Conservation (phyloP, 495 filamentous ascomycete species). For the Xylaria castorea region DNA sequence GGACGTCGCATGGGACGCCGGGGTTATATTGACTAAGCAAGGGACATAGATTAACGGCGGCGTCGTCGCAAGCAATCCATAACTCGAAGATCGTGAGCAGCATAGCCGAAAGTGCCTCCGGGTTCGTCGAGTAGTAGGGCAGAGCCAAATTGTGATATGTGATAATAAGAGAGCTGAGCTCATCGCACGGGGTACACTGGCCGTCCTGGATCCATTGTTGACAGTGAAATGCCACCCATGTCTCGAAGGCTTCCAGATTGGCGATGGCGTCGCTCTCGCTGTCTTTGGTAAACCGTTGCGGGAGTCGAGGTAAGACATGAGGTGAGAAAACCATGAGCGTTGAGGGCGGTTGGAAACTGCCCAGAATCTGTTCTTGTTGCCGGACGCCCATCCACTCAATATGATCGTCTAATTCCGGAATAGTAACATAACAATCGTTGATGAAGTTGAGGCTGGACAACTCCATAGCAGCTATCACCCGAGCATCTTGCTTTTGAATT, state of each 20-base stretch:
- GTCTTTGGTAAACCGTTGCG: not conserved
- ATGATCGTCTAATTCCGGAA: slow-evolving; percentile 22
- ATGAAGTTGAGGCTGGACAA: slow-evolving; percentile 2
- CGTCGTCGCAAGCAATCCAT: slow-evolving; percentile 67
- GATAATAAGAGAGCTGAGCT: slow-evolving; percentile 30
- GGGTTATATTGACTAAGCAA: slow-evolving; percentile 61
- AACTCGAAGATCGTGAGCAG: slow-evolving; percentile 65
- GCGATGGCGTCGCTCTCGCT: not conserved
- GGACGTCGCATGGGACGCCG: slow-evolving; percentile 49
- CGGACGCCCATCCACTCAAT: slow-evolving; percentile 3
- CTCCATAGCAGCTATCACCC: not conserved
- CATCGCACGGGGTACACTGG: slow-evolving; percentile 8
- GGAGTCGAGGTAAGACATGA: slow-evolving; percentile 10
- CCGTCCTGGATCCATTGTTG: slow-evolving; percentile 9
- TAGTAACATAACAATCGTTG: not conserved
- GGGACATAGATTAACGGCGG: slow-evolving; percentile 45
- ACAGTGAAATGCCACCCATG: slow-evolving; percentile 33
- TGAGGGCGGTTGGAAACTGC: not conserved
- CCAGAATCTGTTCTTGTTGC: not conserved
- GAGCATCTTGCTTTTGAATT: slow-evolving; percentile 10
- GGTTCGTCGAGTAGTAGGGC: slow-evolving; percentile 47
- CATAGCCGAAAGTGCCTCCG: slow-evolving; percentile 64
- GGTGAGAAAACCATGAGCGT: not conserved
- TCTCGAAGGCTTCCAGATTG: slow-evolving; percentile 18
- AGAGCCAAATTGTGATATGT: slow-evolving; percentile 36